Conservation (phyloP, 305 asterid species). For the Solanum hybrid region DNA sequence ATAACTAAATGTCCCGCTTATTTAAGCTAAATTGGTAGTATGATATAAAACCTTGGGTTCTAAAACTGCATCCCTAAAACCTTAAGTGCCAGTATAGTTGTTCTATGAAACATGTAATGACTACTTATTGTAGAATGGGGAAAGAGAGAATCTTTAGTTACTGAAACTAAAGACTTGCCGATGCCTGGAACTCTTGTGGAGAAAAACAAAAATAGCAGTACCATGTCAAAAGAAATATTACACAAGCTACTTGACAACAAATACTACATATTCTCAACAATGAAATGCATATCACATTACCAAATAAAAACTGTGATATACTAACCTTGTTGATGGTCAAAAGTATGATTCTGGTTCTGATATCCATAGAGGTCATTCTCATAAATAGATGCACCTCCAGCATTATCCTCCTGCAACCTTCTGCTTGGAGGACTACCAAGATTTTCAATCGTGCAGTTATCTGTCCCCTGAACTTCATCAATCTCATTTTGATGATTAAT, state of each 20-base stretch:
- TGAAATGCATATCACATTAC: not conserved
- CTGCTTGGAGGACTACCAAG: slow-evolving; percentile 36
- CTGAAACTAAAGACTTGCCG: not conserved
- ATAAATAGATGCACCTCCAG: slow-evolving; percentile 39
- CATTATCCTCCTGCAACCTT: slow-evolving; percentile 42
- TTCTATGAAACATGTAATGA: not conserved
- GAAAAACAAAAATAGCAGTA: not conserved
- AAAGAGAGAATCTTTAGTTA: not conserved
- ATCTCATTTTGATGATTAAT: slow-evolving; percentile 25
- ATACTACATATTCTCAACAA: not conserved
- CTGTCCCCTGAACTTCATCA: slow-evolving; percentile 42
- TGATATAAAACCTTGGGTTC: not conserved
- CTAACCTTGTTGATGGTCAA: slow-evolving; percentile 50
- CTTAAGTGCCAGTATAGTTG: not conserved
- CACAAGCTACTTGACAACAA: not conserved
- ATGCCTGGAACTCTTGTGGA: not conserved
- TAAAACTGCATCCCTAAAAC: not conserved
- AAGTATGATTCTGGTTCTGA: slow-evolving; percentile 37
- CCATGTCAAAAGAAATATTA: not conserved
- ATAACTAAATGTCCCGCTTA: not conserved
- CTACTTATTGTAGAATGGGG: not conserved
- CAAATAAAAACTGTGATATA: slow-evolving; percentile 1
- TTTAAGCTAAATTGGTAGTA: not conserved
- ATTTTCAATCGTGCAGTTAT: slow-evolving; percentile 34
- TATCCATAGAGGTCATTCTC: slow-evolving; percentile 47